These are phyloP conservation scores for Populus trichocarpa DNA, from an alignment of 441 rosid genomes.

Conservation along the genomic window DNA sequence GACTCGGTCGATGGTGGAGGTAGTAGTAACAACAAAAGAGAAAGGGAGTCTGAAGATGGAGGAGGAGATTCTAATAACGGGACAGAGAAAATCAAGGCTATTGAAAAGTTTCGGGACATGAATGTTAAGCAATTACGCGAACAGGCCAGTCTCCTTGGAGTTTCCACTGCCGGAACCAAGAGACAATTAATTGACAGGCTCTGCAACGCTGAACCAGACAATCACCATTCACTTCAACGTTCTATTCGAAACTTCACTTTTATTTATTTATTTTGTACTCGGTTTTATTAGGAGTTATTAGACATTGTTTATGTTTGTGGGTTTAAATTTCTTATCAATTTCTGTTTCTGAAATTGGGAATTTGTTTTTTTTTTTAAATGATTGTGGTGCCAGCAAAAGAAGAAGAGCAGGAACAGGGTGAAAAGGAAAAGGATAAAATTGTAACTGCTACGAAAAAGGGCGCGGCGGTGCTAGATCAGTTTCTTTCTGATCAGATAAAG, in stretches of 20 bases:
- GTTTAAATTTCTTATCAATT: not conserved
- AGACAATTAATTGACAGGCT: constrained; percentile 57
- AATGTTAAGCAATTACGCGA: constrained; percentile 60
- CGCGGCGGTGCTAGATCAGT: constrained; percentile 64
- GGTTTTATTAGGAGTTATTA: not conserved
- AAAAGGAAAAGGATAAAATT: constrained; percentile 41
- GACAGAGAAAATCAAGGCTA: constrained; percentile 38
- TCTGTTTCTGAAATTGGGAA: not conserved
- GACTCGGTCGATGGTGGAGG: not conserved
- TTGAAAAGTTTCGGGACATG: constrained; percentile 45
- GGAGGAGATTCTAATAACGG: constrained; percentile 21
- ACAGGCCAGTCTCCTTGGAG: constrained; percentile 49
- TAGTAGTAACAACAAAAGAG: constrained; percentile 34
- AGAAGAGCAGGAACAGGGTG: constrained; percentile 21
- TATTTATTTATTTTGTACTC: not conserved
- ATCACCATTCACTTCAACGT: constrained; percentile 27
- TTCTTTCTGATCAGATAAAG: constrained; percentile 68
- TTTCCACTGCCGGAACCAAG: constrained; percentile 52
- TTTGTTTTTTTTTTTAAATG: not conserved
- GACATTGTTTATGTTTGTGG: not conserved
- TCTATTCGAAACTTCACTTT: constrained; percentile 6
- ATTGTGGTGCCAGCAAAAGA: constrained; percentile 24
- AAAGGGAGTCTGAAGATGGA: constrained; percentile 26
- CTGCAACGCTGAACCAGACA: constrained; percentile 27
- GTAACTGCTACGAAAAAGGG: constrained; percentile 70